Evolutionary conservation across 2,329 filamentous ascomycete species (phyloP).

Genomic region (Neoscytalidium dimidiatum): DNA sequence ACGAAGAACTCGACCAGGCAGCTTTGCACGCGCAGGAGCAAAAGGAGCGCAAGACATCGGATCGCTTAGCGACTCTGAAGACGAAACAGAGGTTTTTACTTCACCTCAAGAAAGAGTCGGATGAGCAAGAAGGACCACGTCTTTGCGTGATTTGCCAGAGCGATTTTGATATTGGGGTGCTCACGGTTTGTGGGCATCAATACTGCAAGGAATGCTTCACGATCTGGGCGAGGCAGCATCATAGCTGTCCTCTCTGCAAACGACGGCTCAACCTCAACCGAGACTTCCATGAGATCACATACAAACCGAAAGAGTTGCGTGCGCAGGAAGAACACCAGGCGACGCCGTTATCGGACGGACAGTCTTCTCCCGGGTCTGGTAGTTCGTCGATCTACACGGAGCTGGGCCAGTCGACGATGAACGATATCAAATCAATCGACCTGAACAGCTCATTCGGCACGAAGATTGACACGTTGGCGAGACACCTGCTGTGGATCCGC

Average conservation of each 20-base stretch:
- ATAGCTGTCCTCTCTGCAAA: slow-evolving; percentile 86
- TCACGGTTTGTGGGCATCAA: slow-evolving; percentile 87
- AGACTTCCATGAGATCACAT: slow-evolving; percentile 81
- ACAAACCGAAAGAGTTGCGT: slow-evolving; percentile 74
- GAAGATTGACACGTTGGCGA: slow-evolving; percentile 73
- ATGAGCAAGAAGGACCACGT: slow-evolving; percentile 55
- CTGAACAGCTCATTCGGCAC: slow-evolving; percentile 77
- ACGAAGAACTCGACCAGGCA: slow-evolving; percentile 56
- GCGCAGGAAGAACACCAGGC: slow-evolving; percentile 60
- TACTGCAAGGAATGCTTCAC: slow-evolving; percentile 89
- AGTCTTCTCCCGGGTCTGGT: not conserved
- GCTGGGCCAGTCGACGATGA: slow-evolving; percentile 70
- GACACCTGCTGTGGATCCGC: slow-evolving; percentile 84
- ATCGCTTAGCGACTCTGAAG: slow-evolving; percentile 63
- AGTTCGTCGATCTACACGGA: slow-evolving; percentile 69
- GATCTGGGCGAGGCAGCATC: slow-evolving; percentile 73
- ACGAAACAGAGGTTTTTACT: slow-evolving; percentile 75
- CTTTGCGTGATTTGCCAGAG: slow-evolving; percentile 87
- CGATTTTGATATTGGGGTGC: slow-evolving; percentile 72
- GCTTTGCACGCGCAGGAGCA: slow-evolving; percentile 46
- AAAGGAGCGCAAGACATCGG: slow-evolving; percentile 55
- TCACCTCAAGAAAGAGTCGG: slow-evolving; percentile 64
- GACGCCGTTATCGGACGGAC: slow-evolving; percentile 6
- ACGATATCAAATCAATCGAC: slow-evolving; percentile 80
- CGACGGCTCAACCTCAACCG: slow-evolving; percentile 56